Base-by-base conservation (phyloP, 2,329 filamentous ascomycete species). In the Cytospora piceicola region DNA sequence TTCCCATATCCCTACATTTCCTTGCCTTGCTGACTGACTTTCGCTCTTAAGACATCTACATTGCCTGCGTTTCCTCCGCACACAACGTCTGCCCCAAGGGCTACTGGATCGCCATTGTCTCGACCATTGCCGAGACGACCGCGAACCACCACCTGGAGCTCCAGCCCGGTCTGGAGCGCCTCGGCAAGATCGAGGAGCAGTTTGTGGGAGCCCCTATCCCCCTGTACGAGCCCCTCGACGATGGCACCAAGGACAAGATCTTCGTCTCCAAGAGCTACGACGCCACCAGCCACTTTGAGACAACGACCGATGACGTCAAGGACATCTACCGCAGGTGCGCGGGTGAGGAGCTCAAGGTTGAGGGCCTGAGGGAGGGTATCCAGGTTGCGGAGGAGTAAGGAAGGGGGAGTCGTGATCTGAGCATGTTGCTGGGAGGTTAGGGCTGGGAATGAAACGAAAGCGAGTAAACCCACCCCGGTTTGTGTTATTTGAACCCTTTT, bases 261-360 rank as follows among this genome's bases (percentile, higher is more conserved):
- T 99, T 93, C 83, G 93, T 99, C 77, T 97, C 93, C 74, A 97
- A 96, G 88, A 97, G 93, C 83, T 99, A 99, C 80, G 96, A 99
- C 75, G 93, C 96, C 61, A 96, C 92, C 70, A 96, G 92, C 78
- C 95, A 99, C 84, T 99, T 99, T 75, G 95, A 99, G 87, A 97
- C 93, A 42, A 85, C 82, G 56, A 86, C 85, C 81, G 95, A 97
- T 77, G 94, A 99, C 78, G 94, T 99, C 75, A 90, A 90, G 81
- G 92, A 98, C 77, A 92, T 99, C 73, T 99, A 97, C 83, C 85
- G 82, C 72, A 89, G 95, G 73, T 90, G 90, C 71, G 88, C 90
- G 68, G 93, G 93, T 63, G 88, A 96, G 77, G 92, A 95, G 77
- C 83, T 97, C 72, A 90, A 92, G 75, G 93, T 97, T 61, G 92